Evolutionary conservation across 2,329 filamentous ascomycete genomes (phyloP), one percentile per base, ranked within the genome.

Genomic region (Didymella glomerata): DNA sequence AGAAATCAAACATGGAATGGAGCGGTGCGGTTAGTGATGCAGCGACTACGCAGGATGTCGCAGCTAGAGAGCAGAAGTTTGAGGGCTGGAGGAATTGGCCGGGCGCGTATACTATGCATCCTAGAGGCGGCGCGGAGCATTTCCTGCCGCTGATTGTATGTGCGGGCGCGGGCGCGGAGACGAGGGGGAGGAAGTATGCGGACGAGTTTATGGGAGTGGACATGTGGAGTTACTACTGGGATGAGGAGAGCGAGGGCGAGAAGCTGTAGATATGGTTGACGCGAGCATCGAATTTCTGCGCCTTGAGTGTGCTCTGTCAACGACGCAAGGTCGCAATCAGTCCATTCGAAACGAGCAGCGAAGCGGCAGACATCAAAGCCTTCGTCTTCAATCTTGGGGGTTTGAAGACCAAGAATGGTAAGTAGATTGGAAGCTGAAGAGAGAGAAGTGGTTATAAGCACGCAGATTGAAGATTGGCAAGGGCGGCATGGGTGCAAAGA

Each of bases 71-170:
- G 57, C 67, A 66, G 36, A 80, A 73, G 42, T 76, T 87, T 34
- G 67, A 69, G 10, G 69, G 64, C 2, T 87, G 85, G 84, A 77
- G 84, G 54, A 67, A 68, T 3, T 77, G 85, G 63, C 81, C 82
- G 0, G 69, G 78, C 30, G 79, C 81, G 1, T 82, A 83, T 60
- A 77, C 80, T 13, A 84, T 85, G 80, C 85, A 88, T 68, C 85
- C 85, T 2, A 73, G 74, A 1, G 69, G 77, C 10, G 84, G 81
- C 0, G 84, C 83, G 0, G 85, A 87, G 73, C 85, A 88, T 63
- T 86, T 87, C 54, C 73, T 87, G 79, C 85, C 85, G 57, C 69
- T 88, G 73, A 69, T 86, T 45, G 85, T 87, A 30, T 84, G 82
- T 64, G 83, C 84, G 3, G 84, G 82, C 0, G 84, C 82, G 0